Evolutionary conservation across 2,329 filamentous ascomycete species (phyloP).

Genomic region (Penicillium palitans): DNA sequence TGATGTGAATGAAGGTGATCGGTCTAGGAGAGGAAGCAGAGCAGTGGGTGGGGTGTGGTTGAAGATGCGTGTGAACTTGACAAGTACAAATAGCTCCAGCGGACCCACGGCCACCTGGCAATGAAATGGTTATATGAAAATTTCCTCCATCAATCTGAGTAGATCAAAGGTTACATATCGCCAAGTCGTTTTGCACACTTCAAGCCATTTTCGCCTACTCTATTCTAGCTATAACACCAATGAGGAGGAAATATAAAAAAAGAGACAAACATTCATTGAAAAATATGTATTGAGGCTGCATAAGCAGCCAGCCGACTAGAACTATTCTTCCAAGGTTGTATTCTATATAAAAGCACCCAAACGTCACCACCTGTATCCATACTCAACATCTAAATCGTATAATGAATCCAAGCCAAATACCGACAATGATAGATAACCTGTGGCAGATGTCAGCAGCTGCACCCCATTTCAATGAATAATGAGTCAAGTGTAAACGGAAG

Average conservation of each 20-base stretch:
- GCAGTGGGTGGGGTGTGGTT: background rate
- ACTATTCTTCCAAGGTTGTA: no score
- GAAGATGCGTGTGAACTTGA: conserved; percentile 1
- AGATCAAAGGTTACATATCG: background rate
- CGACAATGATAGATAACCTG: background rate
- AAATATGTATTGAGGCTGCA: no score
- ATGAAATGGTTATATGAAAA: conserved; percentile 2
- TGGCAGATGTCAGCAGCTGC: conserved; percentile 1
- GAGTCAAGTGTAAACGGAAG: background rate
- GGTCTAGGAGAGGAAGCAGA: background rate
- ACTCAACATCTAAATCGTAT: background rate
- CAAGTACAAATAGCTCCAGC: background rate
- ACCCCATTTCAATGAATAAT: background rate
- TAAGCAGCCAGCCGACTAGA: no score
- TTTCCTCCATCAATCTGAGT: background rate
- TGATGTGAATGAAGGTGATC: background rate
- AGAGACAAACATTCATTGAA: no score
- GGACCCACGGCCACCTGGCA: background rate
- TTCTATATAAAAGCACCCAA: background rate
- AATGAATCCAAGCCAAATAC: no score
- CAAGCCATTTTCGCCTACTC: no score
- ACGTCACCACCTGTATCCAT: background rate
- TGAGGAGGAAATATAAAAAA: no score
- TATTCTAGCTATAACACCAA: no score
- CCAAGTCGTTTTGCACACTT: no score